These are phyloP conservation scores for Cyclotella cryptica DNA, from an alignment of 108 stramenopile species.

Conservation along the genomic window DNA sequence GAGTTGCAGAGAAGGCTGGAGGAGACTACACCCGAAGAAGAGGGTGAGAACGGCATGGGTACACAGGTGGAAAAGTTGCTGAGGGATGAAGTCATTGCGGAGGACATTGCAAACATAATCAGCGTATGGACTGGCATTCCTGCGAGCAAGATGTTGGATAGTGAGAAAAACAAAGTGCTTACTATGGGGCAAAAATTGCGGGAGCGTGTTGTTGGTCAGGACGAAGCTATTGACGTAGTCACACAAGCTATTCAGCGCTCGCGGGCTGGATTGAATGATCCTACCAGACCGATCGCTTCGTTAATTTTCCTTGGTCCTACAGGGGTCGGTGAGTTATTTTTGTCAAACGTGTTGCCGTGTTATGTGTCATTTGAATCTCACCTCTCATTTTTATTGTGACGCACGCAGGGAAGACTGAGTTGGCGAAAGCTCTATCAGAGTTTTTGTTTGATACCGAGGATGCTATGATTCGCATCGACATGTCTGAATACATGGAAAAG, in stretches of 20 bases:
- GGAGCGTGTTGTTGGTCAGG: conserved; percentile 94
- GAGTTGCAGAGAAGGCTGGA: conserved; percentile 75
- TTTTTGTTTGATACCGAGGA: conserved; percentile 93
- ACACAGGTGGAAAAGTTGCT: conserved; percentile 56
- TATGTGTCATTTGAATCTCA: background rate
- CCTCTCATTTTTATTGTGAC: background rate
- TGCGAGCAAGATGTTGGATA: conserved; percentile 86
- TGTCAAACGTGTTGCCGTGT: background rate
- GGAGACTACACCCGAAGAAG: conserved; percentile 49
- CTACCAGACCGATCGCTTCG: conserved; percentile 89
- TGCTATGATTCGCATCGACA: conserved; percentile 95
- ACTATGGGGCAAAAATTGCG: conserved; percentile 81
- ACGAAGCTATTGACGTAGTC: conserved; percentile 92
- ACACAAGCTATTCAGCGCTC: conserved; percentile 92
- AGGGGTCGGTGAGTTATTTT: conserved; percentile 28
- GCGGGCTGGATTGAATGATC: conserved; percentile 91
- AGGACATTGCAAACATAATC: conserved; percentile 95
- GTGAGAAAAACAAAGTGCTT: conserved; percentile 93
- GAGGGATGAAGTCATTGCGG: conserved; percentile 92
- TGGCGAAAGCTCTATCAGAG: conserved; percentile 92
- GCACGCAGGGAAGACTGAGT: conserved; percentile 91
- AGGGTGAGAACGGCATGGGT: conserved; percentile 20
- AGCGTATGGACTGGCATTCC: conserved; percentile 95
- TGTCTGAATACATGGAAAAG: conserved; percentile 97
- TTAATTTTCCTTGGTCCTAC: conserved; percentile 96